phyloP scores from a whole-genome alignment of 2,329 filamentous ascomycete genomes.

The Aureobasidium subglaciale region DNA sequence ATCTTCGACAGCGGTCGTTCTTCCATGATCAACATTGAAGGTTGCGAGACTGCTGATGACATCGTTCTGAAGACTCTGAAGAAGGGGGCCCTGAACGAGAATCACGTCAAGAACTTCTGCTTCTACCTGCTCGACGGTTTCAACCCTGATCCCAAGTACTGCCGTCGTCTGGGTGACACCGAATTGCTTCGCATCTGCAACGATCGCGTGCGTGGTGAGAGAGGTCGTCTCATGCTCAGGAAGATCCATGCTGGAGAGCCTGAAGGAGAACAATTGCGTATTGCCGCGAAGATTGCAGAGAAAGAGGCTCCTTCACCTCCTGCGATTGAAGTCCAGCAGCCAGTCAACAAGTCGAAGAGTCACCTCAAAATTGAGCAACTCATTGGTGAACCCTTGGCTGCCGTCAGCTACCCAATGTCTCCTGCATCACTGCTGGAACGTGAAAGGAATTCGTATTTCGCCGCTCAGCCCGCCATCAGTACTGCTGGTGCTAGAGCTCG shows the following conservation, averaged over 20 bases:
- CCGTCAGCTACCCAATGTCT: constrained; percentile 79
- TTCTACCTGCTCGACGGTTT: constrained; percentile 88
- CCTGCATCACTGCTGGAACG: constrained; percentile 62
- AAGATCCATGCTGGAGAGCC: constrained; percentile 91
- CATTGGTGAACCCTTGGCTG: constrained; percentile 78
- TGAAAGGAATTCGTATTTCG: constrained; percentile 49
- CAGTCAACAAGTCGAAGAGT: constrained; percentile 62
- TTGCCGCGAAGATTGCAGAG: constrained; percentile 80
- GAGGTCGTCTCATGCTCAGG: constrained; percentile 81
- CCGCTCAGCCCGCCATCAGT: constrained; percentile 20
- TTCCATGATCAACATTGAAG: constrained; percentile 87
- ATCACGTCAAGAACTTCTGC: constrained; percentile 90
- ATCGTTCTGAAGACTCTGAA: constrained; percentile 83
- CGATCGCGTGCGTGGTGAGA: constrained; percentile 74
- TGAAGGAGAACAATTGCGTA: constrained; percentile 74
- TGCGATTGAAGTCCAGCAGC: constrained; percentile 57
- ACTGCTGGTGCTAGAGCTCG: constrained; percentile 33
- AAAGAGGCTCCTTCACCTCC: constrained; percentile 57
- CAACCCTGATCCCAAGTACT: constrained; percentile 74
- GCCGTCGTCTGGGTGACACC: constrained; percentile 73
- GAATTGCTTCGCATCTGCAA: constrained; percentile 90
- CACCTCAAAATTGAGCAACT: constrained; percentile 84
- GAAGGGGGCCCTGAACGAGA: constrained; percentile 81
- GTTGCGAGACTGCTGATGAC: constrained; percentile 85
- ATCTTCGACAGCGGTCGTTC: constrained; percentile 88